Evolutionary conservation across 257 asterid species (phyloP).

Genomic region (Verbena officinalis): DNA sequence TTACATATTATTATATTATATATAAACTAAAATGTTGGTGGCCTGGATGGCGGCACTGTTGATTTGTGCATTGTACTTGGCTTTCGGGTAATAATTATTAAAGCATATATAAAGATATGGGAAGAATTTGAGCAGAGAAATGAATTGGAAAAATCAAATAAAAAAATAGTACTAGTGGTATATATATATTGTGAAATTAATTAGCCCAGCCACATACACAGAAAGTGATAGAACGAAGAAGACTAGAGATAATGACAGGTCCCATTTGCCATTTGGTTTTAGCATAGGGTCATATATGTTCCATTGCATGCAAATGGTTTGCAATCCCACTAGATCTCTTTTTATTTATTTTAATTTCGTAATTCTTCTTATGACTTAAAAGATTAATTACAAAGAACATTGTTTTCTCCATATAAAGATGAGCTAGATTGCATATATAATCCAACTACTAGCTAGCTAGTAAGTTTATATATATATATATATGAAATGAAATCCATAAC

Average conservation of each 20-base stretch:
- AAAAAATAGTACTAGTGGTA: conserved; percentile 32
- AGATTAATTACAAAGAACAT: too few species aligned
- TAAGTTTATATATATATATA: too few species aligned
- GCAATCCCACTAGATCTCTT: conserved; percentile 3
- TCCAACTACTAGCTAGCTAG: too few species aligned
- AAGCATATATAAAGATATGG: conserved; percentile 38
- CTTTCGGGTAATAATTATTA: conserved; percentile 23
- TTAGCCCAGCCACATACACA: conserved; percentile 43
- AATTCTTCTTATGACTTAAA: too few species aligned
- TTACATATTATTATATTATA: neutral
- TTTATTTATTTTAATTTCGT: neutral
- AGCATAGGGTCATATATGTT: conserved; percentile 28
- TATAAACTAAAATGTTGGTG: conserved; percentile 5
- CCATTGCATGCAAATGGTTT: conserved; percentile 28
- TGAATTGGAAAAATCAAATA: neutral
- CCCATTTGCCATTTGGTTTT: conserved; percentile 45
- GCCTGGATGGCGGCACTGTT: conserved; percentile 35
- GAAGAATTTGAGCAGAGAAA: conserved; percentile 31
- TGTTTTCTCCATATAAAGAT: too few species aligned
- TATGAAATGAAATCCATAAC: too few species aligned
- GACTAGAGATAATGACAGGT: conserved; percentile 40
- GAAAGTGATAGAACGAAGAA: conserved; percentile 58
- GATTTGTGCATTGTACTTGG: conserved; percentile 49
- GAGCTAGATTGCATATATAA: too few species aligned
- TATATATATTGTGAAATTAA: conserved; percentile 34